Conservation (phyloP, 257 asterid species). For the Catharanthus roseus region DNA sequence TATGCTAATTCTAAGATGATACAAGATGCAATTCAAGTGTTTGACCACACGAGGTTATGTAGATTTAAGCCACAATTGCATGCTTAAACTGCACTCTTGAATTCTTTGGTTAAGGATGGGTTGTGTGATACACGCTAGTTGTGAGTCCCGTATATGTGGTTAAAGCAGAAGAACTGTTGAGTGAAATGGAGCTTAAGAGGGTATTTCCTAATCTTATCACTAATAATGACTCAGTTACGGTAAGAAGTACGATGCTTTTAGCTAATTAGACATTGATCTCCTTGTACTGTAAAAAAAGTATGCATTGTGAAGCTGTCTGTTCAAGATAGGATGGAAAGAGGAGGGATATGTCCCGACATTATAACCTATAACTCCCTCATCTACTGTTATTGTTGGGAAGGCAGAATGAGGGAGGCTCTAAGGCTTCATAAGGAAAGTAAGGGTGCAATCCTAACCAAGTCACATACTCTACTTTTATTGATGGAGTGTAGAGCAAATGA, state of each 20-base stretch:
- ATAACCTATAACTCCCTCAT: conserved; percentile 78
- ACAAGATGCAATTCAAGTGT: conserved; percentile 74
- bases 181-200: conserved; percentile 63
- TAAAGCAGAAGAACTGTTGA: conserved; percentile 60
- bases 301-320: conserved; percentile 90
- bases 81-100: conserved; percentile 78
- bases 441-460: conserved; percentile 59
- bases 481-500: conserved; percentile 76
- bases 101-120: conserved; percentile 69
- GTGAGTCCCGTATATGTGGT: conserved; percentile 63
- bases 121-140: conserved; percentile 70
- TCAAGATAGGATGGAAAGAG: conserved; percentile 77
- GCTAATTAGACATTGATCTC: conserved; percentile 78
- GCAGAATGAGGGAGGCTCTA: conserved; percentile 85
- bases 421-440: conserved; percentile 62
- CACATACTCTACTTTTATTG: conserved; percentile 78
- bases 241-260: too few species aligned
- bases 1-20: conserved; percentile 62
- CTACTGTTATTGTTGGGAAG: conserved; percentile 73
- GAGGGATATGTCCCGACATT: conserved; percentile 66
- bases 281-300: conserved; percentile 73
- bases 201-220: conserved; percentile 72
- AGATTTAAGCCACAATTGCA: conserved; percentile 65
- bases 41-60: conserved; percentile 74
- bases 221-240: too few species aligned